Conservation (phyloP, 2,329 filamentous ascomycete species). For the Exserohilum turcica region DNA sequence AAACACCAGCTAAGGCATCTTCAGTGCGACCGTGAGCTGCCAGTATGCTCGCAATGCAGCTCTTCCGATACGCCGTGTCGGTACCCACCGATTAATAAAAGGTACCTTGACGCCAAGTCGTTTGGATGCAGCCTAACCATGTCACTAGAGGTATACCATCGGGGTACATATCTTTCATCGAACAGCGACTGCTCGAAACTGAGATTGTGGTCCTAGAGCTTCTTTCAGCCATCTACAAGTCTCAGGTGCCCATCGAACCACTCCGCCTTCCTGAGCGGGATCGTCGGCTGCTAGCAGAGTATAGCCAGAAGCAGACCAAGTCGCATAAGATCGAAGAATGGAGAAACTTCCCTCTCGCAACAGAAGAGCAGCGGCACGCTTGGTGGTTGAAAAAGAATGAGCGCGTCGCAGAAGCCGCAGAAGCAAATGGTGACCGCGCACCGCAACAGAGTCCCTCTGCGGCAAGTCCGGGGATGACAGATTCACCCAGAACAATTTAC, state of each 20-base stretch:
- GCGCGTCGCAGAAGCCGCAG: background rate
- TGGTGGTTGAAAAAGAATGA: constrained; percentile 22
- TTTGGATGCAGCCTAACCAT: background rate
- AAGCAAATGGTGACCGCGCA: background rate
- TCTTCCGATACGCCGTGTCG: constrained; percentile 14
- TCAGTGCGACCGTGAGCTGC: constrained; percentile 28
- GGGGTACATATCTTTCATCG: constrained; percentile 29
- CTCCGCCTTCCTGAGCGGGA: constrained; percentile 13
- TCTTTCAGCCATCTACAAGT: constrained; percentile 20
- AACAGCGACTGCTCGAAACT: constrained; percentile 29
- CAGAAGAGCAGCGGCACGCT: constrained; percentile 14
- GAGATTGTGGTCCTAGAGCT: constrained; percentile 28
- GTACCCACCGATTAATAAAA: constrained; percentile 31
- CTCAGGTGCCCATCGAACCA: constrained; percentile 11
- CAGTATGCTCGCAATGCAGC: constrained; percentile 27
- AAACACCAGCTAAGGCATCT: constrained; percentile 4
- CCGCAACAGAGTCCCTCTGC: background rate
- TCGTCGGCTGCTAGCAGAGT: constrained; percentile 12
- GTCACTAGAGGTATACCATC: constrained; percentile 26
- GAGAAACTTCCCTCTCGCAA: constrained; percentile 20
- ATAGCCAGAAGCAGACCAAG: constrained; percentile 24
- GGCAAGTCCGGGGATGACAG: constrained; percentile 3
- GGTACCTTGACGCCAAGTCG: constrained; percentile 7
- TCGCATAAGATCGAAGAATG: constrained; percentile 29
- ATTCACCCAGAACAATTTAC: constrained; percentile 6